Conservation (phyloP, 2,329 filamentous ascomycete species). For the Pseudopyrenochaeta lycopersici region DNA sequence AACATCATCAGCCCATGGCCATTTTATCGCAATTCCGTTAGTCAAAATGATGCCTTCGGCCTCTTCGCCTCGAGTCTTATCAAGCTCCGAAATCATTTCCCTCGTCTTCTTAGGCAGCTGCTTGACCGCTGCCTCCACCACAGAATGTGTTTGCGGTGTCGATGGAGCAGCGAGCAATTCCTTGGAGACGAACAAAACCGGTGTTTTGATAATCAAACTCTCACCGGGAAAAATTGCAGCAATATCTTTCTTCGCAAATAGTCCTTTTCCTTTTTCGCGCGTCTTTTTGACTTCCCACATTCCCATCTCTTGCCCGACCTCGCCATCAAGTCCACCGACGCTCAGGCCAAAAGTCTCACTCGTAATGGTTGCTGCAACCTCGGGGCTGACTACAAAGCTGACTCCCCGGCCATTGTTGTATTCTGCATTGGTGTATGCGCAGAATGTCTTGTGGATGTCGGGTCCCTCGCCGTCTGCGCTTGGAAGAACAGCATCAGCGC, state of each 20-base stretch:
- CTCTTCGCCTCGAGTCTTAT: slow-evolving; percentile 21
- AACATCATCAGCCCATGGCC: slow-evolving; percentile 31
- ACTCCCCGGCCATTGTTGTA: slow-evolving; percentile 40
- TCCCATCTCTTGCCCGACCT: slow-evolving; percentile 21
- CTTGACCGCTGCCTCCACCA: slow-evolving; percentile 29
- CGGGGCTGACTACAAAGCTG: slow-evolving; percentile 38
- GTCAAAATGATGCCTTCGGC: slow-evolving; percentile 32
- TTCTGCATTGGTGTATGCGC: slow-evolving; percentile 35
- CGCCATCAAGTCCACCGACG: slow-evolving; percentile 17
- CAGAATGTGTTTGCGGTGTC: slow-evolving; percentile 9
- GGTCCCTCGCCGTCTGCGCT: slow-evolving; percentile 9
- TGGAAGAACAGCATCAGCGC: slow-evolving; percentile 23
- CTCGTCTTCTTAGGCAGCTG: slow-evolving; percentile 33
- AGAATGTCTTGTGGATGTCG: slow-evolving; percentile 23
- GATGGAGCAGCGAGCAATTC: slow-evolving; percentile 18
- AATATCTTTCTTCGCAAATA: slow-evolving; percentile 32
- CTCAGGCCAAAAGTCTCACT: slow-evolving; percentile 22
- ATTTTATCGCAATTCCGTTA: slow-evolving; percentile 32
- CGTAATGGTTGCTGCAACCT: slow-evolving; percentile 30
- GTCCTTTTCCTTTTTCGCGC: slow-evolving; percentile 30
- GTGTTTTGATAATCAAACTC: slow-evolving; percentile 33
- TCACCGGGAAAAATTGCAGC: slow-evolving; percentile 31
- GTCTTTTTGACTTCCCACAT: slow-evolving; percentile 33
- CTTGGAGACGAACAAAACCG: slow-evolving; percentile 31
- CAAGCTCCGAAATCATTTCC: slow-evolving; percentile 21